Conservation (phyloP, 306 rosid genomes). For the Hippophae tibetana region DNA sequence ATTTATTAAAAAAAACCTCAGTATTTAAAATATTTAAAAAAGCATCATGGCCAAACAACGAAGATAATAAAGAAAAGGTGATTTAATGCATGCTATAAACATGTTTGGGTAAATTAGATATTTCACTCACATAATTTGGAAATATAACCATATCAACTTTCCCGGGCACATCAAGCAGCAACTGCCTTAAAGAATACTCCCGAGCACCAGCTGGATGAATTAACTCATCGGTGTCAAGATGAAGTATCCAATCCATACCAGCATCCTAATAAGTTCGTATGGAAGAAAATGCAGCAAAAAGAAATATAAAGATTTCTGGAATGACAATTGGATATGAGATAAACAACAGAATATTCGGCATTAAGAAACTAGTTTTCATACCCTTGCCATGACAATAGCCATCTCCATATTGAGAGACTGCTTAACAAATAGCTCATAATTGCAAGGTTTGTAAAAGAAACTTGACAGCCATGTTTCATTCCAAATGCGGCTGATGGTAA, state of each 20-base stretch:
- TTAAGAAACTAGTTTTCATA: constrained; percentile 30
- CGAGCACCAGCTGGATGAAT: constrained; percentile 86
- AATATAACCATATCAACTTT: constrained; percentile 95
- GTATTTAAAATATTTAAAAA: constrained; percentile 17
- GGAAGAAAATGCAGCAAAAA: constrained; percentile 18
- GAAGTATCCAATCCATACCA: constrained; percentile 97
- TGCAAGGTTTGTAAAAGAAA: constrained; percentile 98
- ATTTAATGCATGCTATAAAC: constrained; percentile 2
- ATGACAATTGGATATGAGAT: not conserved
- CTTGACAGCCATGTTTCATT: constrained; percentile 93
- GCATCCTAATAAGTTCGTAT: constrained; percentile 48
- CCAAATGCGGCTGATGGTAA: constrained; percentile 85
- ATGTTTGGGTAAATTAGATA: constrained; percentile 11
- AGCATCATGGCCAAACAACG: not conserved
- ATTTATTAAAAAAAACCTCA: constrained; percentile 10
- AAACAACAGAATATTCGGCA: constrained; percentile 2
- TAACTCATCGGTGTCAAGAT: constrained; percentile 92
- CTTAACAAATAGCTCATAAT: constrained; percentile 95
- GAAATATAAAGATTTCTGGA: not conserved
- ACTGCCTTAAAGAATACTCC: constrained; percentile 82
- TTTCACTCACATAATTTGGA: constrained; percentile 79
- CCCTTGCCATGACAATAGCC: constrained; percentile 98
- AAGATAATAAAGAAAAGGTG: constrained; percentile 1
- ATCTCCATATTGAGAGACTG: constrained; percentile 99
- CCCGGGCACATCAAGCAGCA: constrained; percentile 82